These are phyloP conservation scores for Penicillium hesseltinei DNA, from an alignment of 2,329 filamentous ascomycete species.

Conservation along the genomic window DNA sequence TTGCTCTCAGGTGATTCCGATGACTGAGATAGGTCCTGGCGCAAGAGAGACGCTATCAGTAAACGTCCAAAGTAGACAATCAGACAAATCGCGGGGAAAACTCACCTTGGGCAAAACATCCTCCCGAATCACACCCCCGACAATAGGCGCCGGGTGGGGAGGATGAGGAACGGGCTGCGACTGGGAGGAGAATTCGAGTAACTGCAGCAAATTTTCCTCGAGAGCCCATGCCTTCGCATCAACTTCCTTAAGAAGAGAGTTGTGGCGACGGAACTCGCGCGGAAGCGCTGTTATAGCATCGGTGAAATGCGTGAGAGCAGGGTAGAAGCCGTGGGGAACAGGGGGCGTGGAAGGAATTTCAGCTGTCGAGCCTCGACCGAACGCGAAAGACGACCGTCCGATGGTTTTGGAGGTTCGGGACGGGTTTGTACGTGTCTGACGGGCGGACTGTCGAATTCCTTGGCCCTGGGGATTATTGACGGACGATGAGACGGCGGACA, in stretches of 20 bases:
- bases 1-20: slow-evolving; percentile 38
- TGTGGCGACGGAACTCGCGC: slow-evolving; percentile 92
- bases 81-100: slow-evolving; percentile 1
- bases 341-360: slow-evolving; percentile 30
- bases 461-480: slow-evolving; percentile 29
- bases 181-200: slow-evolving; percentile 54
- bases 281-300: slow-evolving; percentile 90
- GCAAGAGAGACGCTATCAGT: slow-evolving; percentile 6
- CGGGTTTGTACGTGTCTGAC: slow-evolving; percentile 51
- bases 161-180: slow-evolving; percentile 36
- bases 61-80: neutral
- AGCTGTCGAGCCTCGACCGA: slow-evolving; percentile 32
- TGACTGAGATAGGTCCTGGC: slow-evolving; percentile 29
- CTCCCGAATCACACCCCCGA: slow-evolving; percentile 35
- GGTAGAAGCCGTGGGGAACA: slow-evolving; percentile 56
- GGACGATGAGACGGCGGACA: slow-evolving; percentile 31
- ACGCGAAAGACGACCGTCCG: slow-evolving; percentile 42
- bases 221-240: slow-evolving; percentile 93
- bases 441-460: slow-evolving; percentile 37
- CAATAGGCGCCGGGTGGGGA: slow-evolving; percentile 36
- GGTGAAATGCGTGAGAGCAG: slow-evolving; percentile 73
- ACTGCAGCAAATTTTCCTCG: slow-evolving; percentile 74
- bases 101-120: slow-evolving; percentile 33
- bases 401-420: slow-evolving; percentile 49
- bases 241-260: slow-evolving; percentile 93